Conservation (phyloP, 495 filamentous ascomycete species). For the Aspergillus mulundensis region DNA sequence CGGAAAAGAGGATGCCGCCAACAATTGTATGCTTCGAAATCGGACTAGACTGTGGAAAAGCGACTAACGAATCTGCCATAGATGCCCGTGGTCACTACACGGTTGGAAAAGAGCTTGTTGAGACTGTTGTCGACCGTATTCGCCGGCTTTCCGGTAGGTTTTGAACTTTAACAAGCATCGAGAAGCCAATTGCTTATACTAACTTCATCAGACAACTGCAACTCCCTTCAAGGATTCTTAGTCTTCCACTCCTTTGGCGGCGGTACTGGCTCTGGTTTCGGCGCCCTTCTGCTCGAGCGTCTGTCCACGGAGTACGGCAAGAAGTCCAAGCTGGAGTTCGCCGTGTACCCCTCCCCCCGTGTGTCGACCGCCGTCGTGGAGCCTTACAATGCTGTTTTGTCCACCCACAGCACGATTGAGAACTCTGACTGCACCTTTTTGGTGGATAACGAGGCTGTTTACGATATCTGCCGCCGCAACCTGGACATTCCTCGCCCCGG, state of each 20-base stretch:
- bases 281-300: slow-evolving; percentile 80
- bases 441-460: slow-evolving; percentile 90
- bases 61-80: slow-evolving; percentile 36
- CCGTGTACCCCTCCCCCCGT: slow-evolving; percentile 81
- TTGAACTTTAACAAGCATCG: neutral
- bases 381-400: slow-evolving; percentile 89
- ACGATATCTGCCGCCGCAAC: slow-evolving; percentile 87
- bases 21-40: slow-evolving; percentile 59
- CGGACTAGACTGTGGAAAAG: neutral
- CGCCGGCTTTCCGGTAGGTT: slow-evolving; percentile 70
- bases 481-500: slow-evolving; percentile 81
- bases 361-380: slow-evolving; percentile 87
- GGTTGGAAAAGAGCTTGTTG: slow-evolving; percentile 86
- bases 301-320: slow-evolving; percentile 87
- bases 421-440: slow-evolving; percentile 91
- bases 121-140: slow-evolving; percentile 77
- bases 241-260: slow-evolving; percentile 95
- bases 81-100: slow-evolving; percentile 92
- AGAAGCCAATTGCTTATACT: neutral
- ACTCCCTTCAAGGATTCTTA: slow-evolving; percentile 83
- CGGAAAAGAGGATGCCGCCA: slow-evolving; percentile 91
- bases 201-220: slow-evolving; percentile 71
- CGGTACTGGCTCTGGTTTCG: slow-evolving; percentile 88
- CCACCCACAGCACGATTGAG: slow-evolving; percentile 90
- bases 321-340: slow-evolving; percentile 93